Evolutionary conservation across 768 basidiomycete genomes (phyloP).

Genomic region (Kwoniella mangroviensis): DNA sequence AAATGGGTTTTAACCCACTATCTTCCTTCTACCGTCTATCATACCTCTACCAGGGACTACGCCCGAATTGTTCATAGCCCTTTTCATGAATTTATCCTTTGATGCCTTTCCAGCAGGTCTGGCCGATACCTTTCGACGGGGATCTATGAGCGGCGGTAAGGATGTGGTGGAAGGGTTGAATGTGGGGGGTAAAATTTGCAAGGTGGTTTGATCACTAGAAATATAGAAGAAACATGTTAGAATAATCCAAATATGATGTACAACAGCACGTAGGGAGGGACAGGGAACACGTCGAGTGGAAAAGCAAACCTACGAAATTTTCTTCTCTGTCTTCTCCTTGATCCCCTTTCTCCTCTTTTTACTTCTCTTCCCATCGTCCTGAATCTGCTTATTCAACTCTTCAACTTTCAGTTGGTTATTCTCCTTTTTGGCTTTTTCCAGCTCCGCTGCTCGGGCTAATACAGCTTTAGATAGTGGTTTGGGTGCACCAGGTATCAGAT

Average conservation of each 20-base stretch:
- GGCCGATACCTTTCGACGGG: neutral
- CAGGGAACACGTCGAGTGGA: neutral
- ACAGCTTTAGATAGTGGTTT: conserved; percentile 20
- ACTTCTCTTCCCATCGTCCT: conserved; percentile 21
- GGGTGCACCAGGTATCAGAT: conserved; percentile 15
- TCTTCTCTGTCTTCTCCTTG: conserved; percentile 16
- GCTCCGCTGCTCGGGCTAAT: conserved; percentile 17
- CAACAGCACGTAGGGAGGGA: neutral
- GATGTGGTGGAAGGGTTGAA: conserved; percentile 1
- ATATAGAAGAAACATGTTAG: neutral
- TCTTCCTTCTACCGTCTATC: conserved; percentile 24
- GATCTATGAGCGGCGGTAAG: conserved; percentile 30
- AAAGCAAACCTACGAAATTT: conserved; percentile 16
- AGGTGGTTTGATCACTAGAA: conserved; percentile 16
- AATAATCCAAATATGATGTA: neutral
- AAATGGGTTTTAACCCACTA: conserved; percentile 5
- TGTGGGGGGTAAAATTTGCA: conserved; percentile 18
- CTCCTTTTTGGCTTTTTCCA: conserved; percentile 13
- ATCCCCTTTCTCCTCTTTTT: conserved; percentile 25
- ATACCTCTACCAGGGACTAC: conserved; percentile 24
- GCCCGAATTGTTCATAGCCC: conserved; percentile 33
- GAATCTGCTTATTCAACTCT: neutral
- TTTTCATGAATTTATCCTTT: conserved; percentile 22
- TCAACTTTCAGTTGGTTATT: neutral
- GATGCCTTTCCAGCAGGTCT: conserved; percentile 15